Percentiles rank a stretch among this genome's conserved stretches.
phyloP scores from a whole-genome alignment of 1,284 basidiomycete species.

The Ustilago crameri region DNA sequence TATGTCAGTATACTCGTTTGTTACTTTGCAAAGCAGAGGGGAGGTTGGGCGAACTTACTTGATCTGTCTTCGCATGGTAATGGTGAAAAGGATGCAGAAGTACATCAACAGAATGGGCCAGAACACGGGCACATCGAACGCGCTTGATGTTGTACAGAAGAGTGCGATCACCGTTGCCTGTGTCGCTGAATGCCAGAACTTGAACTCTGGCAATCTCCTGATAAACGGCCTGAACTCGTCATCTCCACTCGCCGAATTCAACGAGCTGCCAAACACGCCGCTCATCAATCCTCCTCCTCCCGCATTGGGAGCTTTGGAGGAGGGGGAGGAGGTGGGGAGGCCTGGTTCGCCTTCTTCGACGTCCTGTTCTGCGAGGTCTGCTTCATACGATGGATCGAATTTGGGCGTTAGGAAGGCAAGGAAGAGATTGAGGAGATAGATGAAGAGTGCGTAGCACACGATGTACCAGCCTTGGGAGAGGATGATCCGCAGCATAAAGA shows the following conservation, averaged over 20 bases:
- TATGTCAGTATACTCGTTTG: background rate
- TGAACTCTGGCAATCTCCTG: slow-evolving; percentile 92
- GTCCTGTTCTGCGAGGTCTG: slow-evolving; percentile 91
- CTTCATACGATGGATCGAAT: slow-evolving; percentile 94
- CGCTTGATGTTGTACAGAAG: slow-evolving; percentile 67
- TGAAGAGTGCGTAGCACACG: slow-evolving; percentile 66
- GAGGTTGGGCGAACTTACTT: slow-evolving; percentile 51
- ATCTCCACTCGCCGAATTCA: slow-evolving; percentile 37
- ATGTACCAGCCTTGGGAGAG: slow-evolving; percentile 95
- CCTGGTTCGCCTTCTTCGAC: slow-evolving; percentile 88
- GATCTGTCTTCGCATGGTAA: slow-evolving; percentile 69
- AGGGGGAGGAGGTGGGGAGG: slow-evolving; percentile 61
- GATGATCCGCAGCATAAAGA: slow-evolving; percentile 90
- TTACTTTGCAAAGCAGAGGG: background rate
- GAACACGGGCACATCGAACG: slow-evolving; percentile 94
- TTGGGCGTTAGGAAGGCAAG: slow-evolving; percentile 89
- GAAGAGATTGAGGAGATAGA: slow-evolving; percentile 73
- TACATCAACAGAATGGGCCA: slow-evolving; percentile 97
- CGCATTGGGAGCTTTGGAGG: slow-evolving; percentile 6
- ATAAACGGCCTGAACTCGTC: slow-evolving; percentile 80
- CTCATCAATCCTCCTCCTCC: slow-evolving; percentile 60
- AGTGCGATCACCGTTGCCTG: slow-evolving; percentile 85
- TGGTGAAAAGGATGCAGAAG: slow-evolving; percentile 69
- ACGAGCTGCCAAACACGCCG: slow-evolving; percentile 71
- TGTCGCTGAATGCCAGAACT: slow-evolving; percentile 88